phyloP scores from a whole-genome alignment of 495 filamentous ascomycete species.

The Penicillium antarcticum region DNA sequence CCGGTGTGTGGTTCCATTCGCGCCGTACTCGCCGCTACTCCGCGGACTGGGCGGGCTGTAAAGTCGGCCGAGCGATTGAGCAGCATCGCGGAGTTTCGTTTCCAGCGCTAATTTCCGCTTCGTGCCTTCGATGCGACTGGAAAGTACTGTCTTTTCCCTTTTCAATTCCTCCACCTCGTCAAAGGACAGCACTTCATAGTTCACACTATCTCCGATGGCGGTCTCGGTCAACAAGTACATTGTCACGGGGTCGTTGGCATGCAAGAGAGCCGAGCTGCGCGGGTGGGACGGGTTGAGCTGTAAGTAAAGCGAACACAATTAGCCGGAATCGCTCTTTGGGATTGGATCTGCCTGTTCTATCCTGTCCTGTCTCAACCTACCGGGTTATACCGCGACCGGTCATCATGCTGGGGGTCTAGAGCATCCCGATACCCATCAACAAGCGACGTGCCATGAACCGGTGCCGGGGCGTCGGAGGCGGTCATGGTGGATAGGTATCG shows the following conservation, averaged over 20 bases:
- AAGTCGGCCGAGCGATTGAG: constrained; percentile 75
- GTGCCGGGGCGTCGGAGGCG: constrained; percentile 36
- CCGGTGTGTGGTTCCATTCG: constrained; percentile 25
- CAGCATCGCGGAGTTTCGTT: constrained; percentile 89
- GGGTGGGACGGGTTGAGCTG: constrained; percentile 34
- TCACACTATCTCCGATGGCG: constrained; percentile 79
- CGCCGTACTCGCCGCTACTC: constrained; percentile 30
- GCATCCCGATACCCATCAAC: constrained; percentile 47
- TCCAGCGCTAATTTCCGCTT: constrained; percentile 84
- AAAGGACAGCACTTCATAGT: constrained; percentile 80
- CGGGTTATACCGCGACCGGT: constrained; percentile 37
- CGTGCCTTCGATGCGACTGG: constrained; percentile 71
- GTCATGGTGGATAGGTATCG: constrained; percentile 36
- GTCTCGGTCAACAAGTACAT: constrained; percentile 93
- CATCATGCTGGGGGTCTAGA: constrained; percentile 31
- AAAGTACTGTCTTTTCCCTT: constrained; percentile 69
- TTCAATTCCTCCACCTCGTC: constrained; percentile 91
- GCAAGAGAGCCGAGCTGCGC: constrained; percentile 41
- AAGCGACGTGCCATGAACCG: constrained; percentile 37
- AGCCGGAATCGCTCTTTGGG: constrained; percentile 3
- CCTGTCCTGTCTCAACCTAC: constrained; percentile 26
- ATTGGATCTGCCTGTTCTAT: neutral
- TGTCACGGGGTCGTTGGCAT: constrained; percentile 54
- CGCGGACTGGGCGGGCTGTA: constrained; percentile 55
- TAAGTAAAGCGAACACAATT: constrained; percentile 8